phyloP scores from a whole-genome alignment of 352 stramenopile genomes.

The Phytophthora sp. region DNA sequence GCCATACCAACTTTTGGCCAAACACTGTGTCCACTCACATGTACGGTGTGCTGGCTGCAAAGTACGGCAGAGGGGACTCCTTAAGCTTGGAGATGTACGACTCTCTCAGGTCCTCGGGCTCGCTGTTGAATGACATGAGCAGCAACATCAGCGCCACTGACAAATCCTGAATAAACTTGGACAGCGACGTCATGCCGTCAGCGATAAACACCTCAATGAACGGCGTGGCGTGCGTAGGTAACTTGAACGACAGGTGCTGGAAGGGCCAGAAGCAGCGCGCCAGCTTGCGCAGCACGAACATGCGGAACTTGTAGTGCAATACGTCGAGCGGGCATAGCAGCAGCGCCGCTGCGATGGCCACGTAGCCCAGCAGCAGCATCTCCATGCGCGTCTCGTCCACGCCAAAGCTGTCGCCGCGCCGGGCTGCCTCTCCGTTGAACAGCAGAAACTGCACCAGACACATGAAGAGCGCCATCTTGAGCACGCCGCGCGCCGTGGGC shows the following conservation, averaged over 20 bases:
- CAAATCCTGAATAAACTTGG: conserved; percentile 84
- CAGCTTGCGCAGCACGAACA: conserved; percentile 62
- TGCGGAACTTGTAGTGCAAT: conserved; percentile 68
- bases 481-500: conserved; percentile 49
- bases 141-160: conserved; percentile 70
- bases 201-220: conserved; percentile 86
- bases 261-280: conserved; percentile 71
- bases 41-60: conserved; percentile 73
- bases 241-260: conserved; percentile 58
- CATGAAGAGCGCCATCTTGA: conserved; percentile 45
- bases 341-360: conserved; percentile 43
- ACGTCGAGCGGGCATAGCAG: conserved; percentile 75
- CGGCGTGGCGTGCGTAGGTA: conserved; percentile 60
- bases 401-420: conserved; percentile 51
- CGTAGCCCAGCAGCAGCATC: conserved; percentile 72
- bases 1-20: no score
- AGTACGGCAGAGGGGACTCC: conserved; percentile 71
- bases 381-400: conserved; percentile 71
- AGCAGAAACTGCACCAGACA: conserved; percentile 56
- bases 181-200: conserved; percentile 82
- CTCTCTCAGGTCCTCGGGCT: conserved; percentile 48
- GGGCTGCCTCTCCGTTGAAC: conserved; percentile 52
- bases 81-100: conserved; percentile 80
- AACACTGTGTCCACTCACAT: conserved; percentile 49
- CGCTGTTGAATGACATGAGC: conserved; percentile 55